Base-by-base conservation (phyloP, 164 flowering plant genomes). In the Sextonia rubra region DNA sequence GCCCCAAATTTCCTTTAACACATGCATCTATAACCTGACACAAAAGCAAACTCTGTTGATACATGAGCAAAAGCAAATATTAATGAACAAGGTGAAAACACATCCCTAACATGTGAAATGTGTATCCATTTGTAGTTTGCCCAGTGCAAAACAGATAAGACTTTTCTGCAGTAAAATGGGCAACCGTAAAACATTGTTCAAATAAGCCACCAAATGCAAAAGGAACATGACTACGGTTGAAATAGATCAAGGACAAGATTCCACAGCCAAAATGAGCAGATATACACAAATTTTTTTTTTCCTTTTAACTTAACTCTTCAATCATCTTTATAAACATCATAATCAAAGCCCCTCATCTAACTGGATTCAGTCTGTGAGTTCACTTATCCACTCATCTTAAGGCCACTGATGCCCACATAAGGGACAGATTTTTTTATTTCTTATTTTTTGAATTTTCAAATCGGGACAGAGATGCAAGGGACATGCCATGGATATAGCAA, bases 11-110 rank as follows among this genome's bases (percentile, higher is more conserved):
- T 69, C 99, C 99, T 86, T 93, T 96, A 32, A 85, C 90, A 78
- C 93, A 87, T 30, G 98, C 99, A 88, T 95, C 99, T 55, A 95
- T 95, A 61, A 93, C 91, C 99, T 95, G 92, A 71, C 78, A 79
- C 2, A 24, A 66, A 66, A 26, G 44, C 52, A 52, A 64, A 47
- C 17, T 6, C 20, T 17, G 18, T 60, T 14, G 20, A 58, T 56
- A 15, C 29, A 70, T 47, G 25, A 9, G 48, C 60, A 20, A 47
- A 67, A 67, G 69, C 2, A 24, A 23, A 67, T 67, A 27, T 29
- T 61, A 37, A 56, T 17, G 60, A n/a, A 56, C 4, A 56, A 37
- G 8, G 44, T 37, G 44, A 37, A 37, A 37, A 37, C 44, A 37
- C 44, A 37, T 37, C 44, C 44, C 44, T 37, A 37, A 37, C 44